Conservation (phyloP, 164 flowering plant genomes). For the Cinnamomum chago region DNA sequence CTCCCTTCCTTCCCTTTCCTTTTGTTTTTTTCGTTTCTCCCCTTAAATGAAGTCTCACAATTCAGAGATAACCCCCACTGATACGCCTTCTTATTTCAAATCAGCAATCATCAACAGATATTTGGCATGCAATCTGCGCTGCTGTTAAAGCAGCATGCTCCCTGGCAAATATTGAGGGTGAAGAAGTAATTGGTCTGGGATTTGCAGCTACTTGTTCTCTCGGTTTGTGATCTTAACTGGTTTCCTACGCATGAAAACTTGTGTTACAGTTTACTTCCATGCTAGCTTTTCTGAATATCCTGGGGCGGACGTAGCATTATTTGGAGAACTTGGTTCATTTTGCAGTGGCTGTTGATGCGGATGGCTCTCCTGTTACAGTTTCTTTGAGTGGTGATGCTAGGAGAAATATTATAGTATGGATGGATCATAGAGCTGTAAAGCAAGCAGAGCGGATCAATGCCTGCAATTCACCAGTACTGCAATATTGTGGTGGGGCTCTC, state of each 20-base stretch:
- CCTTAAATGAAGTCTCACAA: too few relatives aligned
- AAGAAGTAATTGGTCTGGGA: slow-evolving; percentile 77
- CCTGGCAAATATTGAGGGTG: slow-evolving; percentile 60
- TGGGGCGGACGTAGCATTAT: not conserved
- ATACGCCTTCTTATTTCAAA: not conserved
- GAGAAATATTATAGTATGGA: slow-evolving; percentile 95
- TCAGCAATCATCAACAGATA: slow-evolving; percentile 99
- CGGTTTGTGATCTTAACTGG: slow-evolving; percentile 43
- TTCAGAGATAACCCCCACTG: not conserved
- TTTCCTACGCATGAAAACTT: not conserved
- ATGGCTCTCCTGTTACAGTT: slow-evolving; percentile 92
- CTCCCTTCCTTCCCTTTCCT: too few relatives aligned
- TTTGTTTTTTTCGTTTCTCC: too few relatives aligned
- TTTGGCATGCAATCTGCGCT: slow-evolving; percentile 93
- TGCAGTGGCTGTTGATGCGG: slow-evolving; percentile 95
- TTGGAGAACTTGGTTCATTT: slow-evolving; percentile 6
- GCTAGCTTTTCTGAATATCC: not conserved
- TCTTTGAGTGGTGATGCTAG: slow-evolving; percentile 96
- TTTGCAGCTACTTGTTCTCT: slow-evolving; percentile 98
- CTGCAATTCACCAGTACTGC: slow-evolving; percentile 76
- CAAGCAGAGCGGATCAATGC: slow-evolving; percentile 93
- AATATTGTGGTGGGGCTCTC: slow-evolving; percentile 89
- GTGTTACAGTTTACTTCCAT: not conserved
- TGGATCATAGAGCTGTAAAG: slow-evolving; percentile 98
- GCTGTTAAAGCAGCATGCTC: slow-evolving; percentile 87